phyloP scores from a whole-genome alignment of 2,329 filamentous ascomycete genomes.

The Volutella citrinella region DNA sequence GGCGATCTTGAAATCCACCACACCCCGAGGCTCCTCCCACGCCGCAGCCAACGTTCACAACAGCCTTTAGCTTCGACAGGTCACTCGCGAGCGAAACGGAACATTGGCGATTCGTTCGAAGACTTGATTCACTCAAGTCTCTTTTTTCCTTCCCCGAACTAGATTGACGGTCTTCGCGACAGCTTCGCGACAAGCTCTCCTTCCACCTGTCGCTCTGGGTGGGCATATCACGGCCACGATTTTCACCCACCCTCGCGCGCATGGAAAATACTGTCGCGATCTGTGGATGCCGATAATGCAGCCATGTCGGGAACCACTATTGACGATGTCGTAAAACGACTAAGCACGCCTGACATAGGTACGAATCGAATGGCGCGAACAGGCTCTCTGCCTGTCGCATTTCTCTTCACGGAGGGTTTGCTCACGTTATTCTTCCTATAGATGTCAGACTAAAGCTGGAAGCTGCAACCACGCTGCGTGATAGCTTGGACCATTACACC shows the following conservation, averaged over 20 bases:
- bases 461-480: conserved; percentile 80
- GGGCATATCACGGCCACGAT: conserved; percentile 16
- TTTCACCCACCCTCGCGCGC: conserved; percentile 24
- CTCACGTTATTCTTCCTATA: conserved; percentile 35
- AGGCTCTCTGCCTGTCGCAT: conserved; percentile 19
- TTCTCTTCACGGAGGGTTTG: conserved; percentile 3
- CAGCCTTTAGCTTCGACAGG: conserved; percentile 9
- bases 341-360: conserved; percentile 56
- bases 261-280: conserved; percentile 35
- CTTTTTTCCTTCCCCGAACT: no score
- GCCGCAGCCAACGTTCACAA: conserved; percentile 2
- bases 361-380: conserved; percentile 23
- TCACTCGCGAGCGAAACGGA: conserved; percentile 3
- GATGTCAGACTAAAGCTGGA: conserved; percentile 80
- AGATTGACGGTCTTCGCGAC: conserved; percentile 19
- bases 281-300: conserved; percentile 44
- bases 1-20: conserved; percentile 13
- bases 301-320: conserved; percentile 60
- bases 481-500: conserved; percentile 87
- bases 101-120: no score
- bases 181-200: conserved; percentile 20
- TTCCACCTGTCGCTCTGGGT: conserved; percentile 15
- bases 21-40: conserved; percentile 10
- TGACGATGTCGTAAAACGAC: conserved; percentile 61
- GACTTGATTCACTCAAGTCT: no score